These are phyloP conservation scores for Phytophthora pseudosyringae DNA, from an alignment of 352 stramenopile genomes.

Conservation along the genomic window DNA sequence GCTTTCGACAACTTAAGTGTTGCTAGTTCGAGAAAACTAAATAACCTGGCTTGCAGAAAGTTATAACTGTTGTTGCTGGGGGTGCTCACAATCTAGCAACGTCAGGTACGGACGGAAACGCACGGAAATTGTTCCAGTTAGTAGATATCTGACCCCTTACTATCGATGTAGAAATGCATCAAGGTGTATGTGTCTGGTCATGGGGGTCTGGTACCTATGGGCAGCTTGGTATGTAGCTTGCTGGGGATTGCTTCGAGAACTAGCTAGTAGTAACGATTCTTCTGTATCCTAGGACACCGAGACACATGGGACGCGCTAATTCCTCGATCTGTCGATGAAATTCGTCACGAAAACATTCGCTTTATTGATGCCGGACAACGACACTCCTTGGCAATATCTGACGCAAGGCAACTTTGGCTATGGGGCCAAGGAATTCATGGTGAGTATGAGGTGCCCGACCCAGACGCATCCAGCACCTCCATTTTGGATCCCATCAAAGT, in stretches of 20 bases:
- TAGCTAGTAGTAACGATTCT: neutral
- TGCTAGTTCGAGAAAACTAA: neutral
- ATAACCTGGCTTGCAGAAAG: constrained; percentile 57
- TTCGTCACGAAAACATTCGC: constrained; percentile 58
- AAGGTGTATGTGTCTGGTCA: constrained; percentile 72
- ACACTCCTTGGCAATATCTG: constrained; percentile 78
- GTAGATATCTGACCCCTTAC: neutral
- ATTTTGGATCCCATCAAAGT: constrained; percentile 65
- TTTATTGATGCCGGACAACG: constrained; percentile 71
- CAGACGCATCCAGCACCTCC: constrained; percentile 53
- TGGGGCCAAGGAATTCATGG: constrained; percentile 80
- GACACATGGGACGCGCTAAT: constrained; percentile 71
- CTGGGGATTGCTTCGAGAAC: neutral
- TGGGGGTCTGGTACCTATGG: constrained; percentile 72
- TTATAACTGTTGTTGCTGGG: constrained; percentile 56
- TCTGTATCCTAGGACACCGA: constrained; percentile 54
- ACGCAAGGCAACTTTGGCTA: constrained; percentile 63
- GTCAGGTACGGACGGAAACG: constrained; percentile 44
- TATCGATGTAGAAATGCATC: constrained; percentile 49
- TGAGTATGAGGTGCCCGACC: constrained; percentile 44
- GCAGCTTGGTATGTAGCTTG: constrained; percentile 55
- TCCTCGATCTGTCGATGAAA: constrained; percentile 73
- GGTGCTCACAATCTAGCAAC: constrained; percentile 73
- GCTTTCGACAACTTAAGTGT: neutral
- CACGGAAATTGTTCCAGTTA: neutral